phyloP scores from a whole-genome alignment of 345 rosid genomes.

The Eucalyptus polybractea region DNA sequence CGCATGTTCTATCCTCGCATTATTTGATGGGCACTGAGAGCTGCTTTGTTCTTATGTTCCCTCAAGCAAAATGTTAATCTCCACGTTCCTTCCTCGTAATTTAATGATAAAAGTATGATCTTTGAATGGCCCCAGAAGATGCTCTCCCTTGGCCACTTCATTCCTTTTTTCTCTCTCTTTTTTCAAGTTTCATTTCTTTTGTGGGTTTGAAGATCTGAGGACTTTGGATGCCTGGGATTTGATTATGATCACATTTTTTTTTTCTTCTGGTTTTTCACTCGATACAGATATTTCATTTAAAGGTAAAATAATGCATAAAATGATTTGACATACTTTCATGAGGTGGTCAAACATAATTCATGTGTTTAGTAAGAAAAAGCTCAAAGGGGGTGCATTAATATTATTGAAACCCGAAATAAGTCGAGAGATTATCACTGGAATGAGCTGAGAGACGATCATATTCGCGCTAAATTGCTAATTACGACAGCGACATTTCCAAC shows the following conservation, averaged over 20 bases:
- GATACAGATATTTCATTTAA: not conserved
- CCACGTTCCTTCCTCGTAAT: not conserved
- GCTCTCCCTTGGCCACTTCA: not conserved
- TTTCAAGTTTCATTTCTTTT: not conserved
- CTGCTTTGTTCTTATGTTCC: not conserved
- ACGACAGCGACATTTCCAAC: not conserved
- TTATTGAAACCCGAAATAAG: not conserved
- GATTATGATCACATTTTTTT: not conserved
- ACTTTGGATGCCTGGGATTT: not conserved
- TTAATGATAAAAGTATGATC: not conserved
- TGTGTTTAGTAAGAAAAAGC: not conserved
- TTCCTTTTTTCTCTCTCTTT: not conserved
- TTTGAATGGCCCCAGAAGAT: not conserved
- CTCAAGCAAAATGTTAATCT: not conserved
- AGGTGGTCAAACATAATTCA: not conserved
- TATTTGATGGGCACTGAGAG: not conserved
- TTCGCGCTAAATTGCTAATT: not conserved
- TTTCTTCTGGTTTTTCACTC: not conserved
- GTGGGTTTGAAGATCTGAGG: not conserved
- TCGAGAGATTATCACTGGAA: not conserved
- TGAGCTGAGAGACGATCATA: not conserved
- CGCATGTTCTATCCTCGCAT: conserved; percentile 24
- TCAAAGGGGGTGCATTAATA: not conserved
- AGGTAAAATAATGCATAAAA: not conserved
- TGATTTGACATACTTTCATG: not conserved